These are phyloP conservation scores for Sisymbrium altissimum DNA, from an alignment of 345 rosid species.

Conservation along the genomic window DNA sequence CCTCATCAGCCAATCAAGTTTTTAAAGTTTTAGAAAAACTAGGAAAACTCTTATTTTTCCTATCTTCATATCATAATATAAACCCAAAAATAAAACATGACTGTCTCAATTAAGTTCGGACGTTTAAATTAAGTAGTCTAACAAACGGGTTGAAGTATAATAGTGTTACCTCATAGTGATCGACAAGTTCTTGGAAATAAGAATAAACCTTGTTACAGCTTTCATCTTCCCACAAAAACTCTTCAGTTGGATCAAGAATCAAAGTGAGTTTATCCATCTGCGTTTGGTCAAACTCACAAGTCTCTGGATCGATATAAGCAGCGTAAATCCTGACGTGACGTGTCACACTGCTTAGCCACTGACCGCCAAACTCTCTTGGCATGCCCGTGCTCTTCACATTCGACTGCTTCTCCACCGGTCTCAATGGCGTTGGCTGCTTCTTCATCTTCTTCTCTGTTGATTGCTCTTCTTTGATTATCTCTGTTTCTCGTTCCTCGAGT, in stretches of 20 bases:
- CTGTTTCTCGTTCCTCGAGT: conserved; percentile 13
- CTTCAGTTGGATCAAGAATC: conserved; percentile 79
- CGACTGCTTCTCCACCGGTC: conserved; percentile 80
- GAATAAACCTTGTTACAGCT: conserved; percentile 62
- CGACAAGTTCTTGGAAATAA: conserved; percentile 91
- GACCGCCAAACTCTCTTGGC: conserved; percentile 64
- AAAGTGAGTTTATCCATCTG: conserved; percentile 88
- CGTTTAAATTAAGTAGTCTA: no score
- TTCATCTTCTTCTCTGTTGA: conserved; percentile 29
- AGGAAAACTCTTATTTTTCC: no score
- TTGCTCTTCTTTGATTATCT: conserved; percentile 22
- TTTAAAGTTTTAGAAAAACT: no score
- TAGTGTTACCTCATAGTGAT: conserved; percentile 76
- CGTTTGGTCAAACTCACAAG: conserved; percentile 66
- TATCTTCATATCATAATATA: no score
- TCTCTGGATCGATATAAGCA: conserved; percentile 74
- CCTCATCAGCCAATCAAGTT: no score
- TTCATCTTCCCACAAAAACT: conserved; percentile 80
- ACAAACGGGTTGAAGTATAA: no score
- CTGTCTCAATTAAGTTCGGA: no score
- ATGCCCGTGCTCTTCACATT: conserved; percentile 78
- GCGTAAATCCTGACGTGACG: conserved; percentile 75
- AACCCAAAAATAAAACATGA: no score
- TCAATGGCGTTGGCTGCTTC: conserved; percentile 43
- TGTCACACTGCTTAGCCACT: conserved; percentile 74